These are phyloP conservation scores for Mycena floridula DNA, from an alignment of 768 basidiomycete species.

Conservation along the genomic window DNA sequence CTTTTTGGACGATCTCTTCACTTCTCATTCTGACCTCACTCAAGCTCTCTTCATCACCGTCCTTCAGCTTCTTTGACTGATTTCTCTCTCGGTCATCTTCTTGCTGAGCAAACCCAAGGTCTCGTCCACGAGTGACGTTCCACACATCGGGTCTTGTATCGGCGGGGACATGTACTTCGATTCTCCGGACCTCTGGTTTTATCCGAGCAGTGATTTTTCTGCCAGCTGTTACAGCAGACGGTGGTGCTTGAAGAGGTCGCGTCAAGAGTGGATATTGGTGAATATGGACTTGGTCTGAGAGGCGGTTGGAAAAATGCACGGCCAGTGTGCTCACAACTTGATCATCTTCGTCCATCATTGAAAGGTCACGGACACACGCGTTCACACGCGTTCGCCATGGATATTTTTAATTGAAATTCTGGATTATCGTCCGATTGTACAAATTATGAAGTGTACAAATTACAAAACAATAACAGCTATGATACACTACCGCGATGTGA, in stretches of 20 bases:
- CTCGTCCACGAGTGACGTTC: constrained; percentile 65
- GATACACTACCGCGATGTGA: neutral
- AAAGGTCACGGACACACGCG: too few relatives aligned
- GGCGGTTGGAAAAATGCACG: constrained; percentile 60
- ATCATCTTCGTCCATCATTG: constrained; percentile 36
- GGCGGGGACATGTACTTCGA: constrained; percentile 79
- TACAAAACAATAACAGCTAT: neutral
- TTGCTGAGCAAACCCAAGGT: constrained; percentile 55
- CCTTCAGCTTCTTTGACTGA: constrained; percentile 38
- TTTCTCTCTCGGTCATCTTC: constrained; percentile 81
- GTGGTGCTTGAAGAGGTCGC: constrained; percentile 69
- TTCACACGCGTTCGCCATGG: too few relatives aligned
- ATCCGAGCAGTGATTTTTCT: constrained; percentile 72
- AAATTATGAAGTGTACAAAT: neutral
- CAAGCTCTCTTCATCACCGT: constrained; percentile 55
- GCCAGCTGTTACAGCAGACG: constrained; percentile 65
- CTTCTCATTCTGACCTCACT: constrained; percentile 68
- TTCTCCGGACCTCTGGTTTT: constrained; percentile 53
- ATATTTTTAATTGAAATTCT: too few relatives aligned
- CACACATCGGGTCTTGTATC: constrained; percentile 78
- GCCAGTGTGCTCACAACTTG: constrained; percentile 64
- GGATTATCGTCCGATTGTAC: too few relatives aligned
- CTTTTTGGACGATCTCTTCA: constrained; percentile 61
- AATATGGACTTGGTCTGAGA: constrained; percentile 60
- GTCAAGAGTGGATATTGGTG: constrained; percentile 79